Percentiles rank a stretch among this genome's conserved stretches.
phyloP scores from a whole-genome alignment of 2,329 filamentous ascomycete species.

The Ophiocordyceps camponoti-floridani region DNA sequence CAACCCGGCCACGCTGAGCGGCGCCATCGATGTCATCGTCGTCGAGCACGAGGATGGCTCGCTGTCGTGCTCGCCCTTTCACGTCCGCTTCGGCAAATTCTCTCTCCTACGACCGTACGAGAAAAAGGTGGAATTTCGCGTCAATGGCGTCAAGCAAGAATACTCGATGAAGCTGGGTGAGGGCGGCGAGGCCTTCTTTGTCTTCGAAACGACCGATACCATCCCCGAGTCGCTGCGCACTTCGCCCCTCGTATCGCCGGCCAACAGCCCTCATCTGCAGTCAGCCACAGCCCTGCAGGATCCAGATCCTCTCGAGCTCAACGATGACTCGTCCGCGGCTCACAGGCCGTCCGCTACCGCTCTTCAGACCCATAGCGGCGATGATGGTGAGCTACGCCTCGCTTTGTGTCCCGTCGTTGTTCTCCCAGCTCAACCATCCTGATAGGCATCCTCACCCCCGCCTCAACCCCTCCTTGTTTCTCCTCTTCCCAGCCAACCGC shows the following conservation, averaged over 20 bases:
- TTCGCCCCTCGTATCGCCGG: slow-evolving; percentile 80
- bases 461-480: slow-evolving; percentile 34
- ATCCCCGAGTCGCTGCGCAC: slow-evolving; percentile 92
- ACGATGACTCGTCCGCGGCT: slow-evolving; percentile 19
- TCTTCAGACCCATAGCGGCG: slow-evolving; percentile 13
- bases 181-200: slow-evolving; percentile 94
- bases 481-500: slow-evolving; percentile 25
- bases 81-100: slow-evolving; percentile 98
- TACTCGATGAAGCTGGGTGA: slow-evolving; percentile 98
- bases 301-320: slow-evolving; percentile 51
- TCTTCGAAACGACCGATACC: slow-evolving; percentile 84
- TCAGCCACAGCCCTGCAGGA: slow-evolving; percentile 34
- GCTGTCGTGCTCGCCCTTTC: slow-evolving; percentile 87
- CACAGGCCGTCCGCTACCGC: slow-evolving; percentile 27
- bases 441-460: slow-evolving; percentile 31
- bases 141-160: slow-evolving; percentile 81
- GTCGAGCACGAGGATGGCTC: slow-evolving; percentile 88
- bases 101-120: slow-evolving; percentile 86
- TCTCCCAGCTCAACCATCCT: neutral
- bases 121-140: slow-evolving; percentile 96
- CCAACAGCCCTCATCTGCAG: slow-evolving; percentile 57
- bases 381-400: slow-evolving; percentile 12
- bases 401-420: neutral
- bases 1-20: slow-evolving; percentile 91
- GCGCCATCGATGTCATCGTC: slow-evolving; percentile 96